A percentile compares a stretch with the other conserved stretches of the same genome.
Evolutionary conservation across 768 basidiomycete species (phyloP).

Genomic region (Podaxis sp.): DNA sequence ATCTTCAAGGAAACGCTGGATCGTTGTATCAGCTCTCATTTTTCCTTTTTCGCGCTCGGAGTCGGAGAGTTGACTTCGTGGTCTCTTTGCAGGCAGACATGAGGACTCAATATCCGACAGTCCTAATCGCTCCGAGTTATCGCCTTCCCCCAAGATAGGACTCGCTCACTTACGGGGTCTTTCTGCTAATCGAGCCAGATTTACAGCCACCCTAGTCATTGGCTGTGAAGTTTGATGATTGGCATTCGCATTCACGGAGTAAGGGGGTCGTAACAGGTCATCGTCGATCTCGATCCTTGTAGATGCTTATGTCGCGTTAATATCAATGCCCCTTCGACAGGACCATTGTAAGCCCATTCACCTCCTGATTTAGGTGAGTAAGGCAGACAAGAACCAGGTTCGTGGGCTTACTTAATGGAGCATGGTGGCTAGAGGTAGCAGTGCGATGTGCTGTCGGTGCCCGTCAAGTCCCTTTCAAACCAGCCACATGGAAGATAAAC

Average conservation of each 20-base stretch:
- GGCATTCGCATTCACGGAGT: neutral
- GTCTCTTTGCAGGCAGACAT: conserved; percentile 17
- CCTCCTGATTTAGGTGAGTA: conserved; percentile 5
- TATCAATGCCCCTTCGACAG: neutral
- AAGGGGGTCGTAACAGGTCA: neutral
- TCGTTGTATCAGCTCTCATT: conserved; percentile 27
- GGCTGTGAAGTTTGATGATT: neutral
- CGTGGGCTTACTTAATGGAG: neutral
- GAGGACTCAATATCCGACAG: conserved; percentile 4
- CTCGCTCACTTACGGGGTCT: neutral
- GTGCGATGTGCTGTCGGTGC: neutral
- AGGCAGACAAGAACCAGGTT: neutral
- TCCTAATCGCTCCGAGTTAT: neutral
- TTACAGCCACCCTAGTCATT: neutral
- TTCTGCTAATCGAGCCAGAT: neutral
- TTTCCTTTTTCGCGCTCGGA: conserved; percentile 42
- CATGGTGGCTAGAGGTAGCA: neutral
- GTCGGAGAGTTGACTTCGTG: conserved; percentile 14
- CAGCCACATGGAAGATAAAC: conserved; percentile 2
- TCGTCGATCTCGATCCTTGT: neutral
- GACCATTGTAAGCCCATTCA: neutral
- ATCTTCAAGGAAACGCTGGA: conserved; percentile 34
- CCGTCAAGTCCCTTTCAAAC: neutral
- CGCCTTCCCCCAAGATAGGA: neutral
- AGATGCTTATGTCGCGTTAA: neutral